Evolutionary conservation across 108 stramenopile species (phyloP), one percentile per base, ranked within the genome.

Genomic region (Chaetoceros muelleri): DNA sequence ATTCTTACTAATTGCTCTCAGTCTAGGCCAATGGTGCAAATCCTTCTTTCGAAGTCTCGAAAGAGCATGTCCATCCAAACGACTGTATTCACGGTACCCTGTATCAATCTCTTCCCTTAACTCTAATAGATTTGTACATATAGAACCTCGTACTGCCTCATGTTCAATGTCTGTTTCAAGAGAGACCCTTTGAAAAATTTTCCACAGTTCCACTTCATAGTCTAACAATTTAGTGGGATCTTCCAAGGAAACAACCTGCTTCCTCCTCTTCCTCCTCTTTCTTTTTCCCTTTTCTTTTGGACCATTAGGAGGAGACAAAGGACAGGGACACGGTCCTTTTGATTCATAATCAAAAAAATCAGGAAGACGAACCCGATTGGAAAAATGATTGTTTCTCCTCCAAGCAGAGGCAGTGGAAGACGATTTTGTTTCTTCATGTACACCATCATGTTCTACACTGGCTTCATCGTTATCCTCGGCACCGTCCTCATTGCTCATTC

Each of bases 121-220:
- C 53, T 64, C 65, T 49, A 29, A 44, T 28, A 17, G 23, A 46
- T 40, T 24, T 21, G 28, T 19, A 31, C 10, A 24, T 28, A 24
- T 46, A 19, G 45, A n/a, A 23, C 17, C 31, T 49, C 45, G 10
- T 44, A 24, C 19, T 16, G 55, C 49, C 26, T 54, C 58, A 1
- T 44, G 31, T 21, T 50, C 55, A 25, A 59, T 44, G 21, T 49
- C 26, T 17, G 51, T 24, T 66, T 85, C 74, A 10, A 91, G 17
- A 45, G 84, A 68, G 24, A 86, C 58, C 0, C 71, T 64, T 2
- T 65, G 40, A 58, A 91, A 91, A 0, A 91, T 51, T 44, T 81
- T 63, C 82, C 82, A 85, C 54, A 91, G 61, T 56, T 85, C 85
- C 27, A 50, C 45, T 57, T 81, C 74, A 58, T 87, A 87, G 46